Percentiles rank a stretch among this genome's conserved stretches.
Evolutionary conservation across 2,329 filamentous ascomycete genomes (phyloP).

Genomic region (Curvularia sp.): DNA sequence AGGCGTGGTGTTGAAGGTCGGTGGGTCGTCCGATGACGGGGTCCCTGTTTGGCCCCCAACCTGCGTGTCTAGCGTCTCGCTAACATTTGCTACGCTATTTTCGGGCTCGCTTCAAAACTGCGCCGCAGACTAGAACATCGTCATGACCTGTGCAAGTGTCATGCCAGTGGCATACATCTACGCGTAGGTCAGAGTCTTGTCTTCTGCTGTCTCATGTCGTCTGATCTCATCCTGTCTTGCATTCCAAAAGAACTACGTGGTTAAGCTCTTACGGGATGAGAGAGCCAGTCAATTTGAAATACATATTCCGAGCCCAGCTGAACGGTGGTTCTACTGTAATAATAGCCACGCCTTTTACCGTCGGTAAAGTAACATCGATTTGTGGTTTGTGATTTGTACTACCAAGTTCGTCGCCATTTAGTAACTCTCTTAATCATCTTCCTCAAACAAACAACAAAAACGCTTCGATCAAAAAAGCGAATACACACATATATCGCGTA

Average conservation of each 20-base stretch:
- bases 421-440: no score
- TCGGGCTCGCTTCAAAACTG: slow-evolving; percentile 3
- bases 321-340: background rate
- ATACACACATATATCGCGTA: no score
- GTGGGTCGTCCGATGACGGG: slow-evolving; percentile 15
- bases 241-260: background rate
- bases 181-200: background rate
- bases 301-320: no score
- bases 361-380: background rate
- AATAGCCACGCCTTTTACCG: background rate
- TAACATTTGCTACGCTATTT: slow-evolving; percentile 17
- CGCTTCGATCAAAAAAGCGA: background rate
- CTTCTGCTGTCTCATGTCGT: background rate
- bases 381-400: background rate
- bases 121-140: background rate
- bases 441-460: no score
- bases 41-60: slow-evolving; percentile 6
- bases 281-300: no score
- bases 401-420: background rate
- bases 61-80: slow-evolving; percentile 14
- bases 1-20: slow-evolving; percentile 23
- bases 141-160: background rate
- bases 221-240: background rate
- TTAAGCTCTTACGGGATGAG: background rate
- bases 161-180: background rate